Base-by-base conservation (phyloP, 2,329 filamentous ascomycete species). In the Venturia pyrina region DNA sequence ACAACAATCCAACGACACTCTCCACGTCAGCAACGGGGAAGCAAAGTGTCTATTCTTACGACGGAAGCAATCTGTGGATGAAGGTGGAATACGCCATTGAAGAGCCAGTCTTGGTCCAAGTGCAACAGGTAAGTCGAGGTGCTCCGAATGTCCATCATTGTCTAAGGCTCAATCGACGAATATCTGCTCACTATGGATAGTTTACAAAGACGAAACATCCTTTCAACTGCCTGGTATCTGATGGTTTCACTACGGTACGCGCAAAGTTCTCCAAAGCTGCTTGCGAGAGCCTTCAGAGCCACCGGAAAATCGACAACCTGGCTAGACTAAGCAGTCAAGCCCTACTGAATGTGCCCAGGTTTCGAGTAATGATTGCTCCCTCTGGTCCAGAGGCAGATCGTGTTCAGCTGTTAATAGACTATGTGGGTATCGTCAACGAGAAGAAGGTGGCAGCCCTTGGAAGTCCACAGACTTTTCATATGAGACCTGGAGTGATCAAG, bases 41-140 rank as follows among this genome's bases (percentile, higher is more conserved):
- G 19, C 19, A 28, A 7, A 44, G n/a, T 19, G 28, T 24, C n/a
- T 56, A 57, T 24, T 41, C 11, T 17, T 48, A 65, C 37, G 53
- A 65, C 15, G 63, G 63, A 48, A 65, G 63, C 50, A 65, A 59
- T 41, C 40, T 65, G 6, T 65, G 32, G 34, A 43, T 37, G 10
- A 8, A 19, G n/a, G 37, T 43, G 15, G 17, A 7, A 13, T 32
- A 41, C 19, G 43, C 19, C 1, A 24, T 34, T 15, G 37, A 40
- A 34, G 41, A 43, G 3, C 34, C 48, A 15, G 28, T 40, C 37
- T 11, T 59, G 32, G 34, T 65, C 13, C 63, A 65, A 34, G 53
- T 65, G n/a, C 41, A 53, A 40, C 44, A 65, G 15, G 62, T 64
- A 64, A 37, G 62, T 13, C 21, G 48, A 53, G 1, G 21, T 3